Evolutionary conservation across 495 filamentous ascomycete species (phyloP), one percentile per base, ranked within the genome.

Genomic region (Polyplosphaeria fusca): DNA sequence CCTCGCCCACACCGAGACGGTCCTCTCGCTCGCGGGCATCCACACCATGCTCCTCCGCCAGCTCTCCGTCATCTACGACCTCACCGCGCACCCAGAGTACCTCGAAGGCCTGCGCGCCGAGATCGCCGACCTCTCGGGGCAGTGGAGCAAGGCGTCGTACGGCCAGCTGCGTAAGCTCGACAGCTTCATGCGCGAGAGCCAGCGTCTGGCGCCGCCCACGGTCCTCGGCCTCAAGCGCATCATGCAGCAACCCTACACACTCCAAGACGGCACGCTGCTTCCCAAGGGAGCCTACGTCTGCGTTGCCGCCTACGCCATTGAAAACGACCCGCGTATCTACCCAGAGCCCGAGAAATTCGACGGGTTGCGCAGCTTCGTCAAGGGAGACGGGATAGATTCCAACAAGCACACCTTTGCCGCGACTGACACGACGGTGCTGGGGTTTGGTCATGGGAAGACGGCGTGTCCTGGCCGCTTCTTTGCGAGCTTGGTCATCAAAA

Each of bases 401-500:
- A 35, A 35, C 30, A 7, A 7, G 30, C 30, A 35, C 14, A 7
- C 7, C 7, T 79, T 76, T 55, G 71, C 73, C 5, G 68, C 72
- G 26, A 75, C 79, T 11, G 60, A 67, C 2, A 64, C 72, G 11
- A 71, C 76, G 16, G 65, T 73, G 40, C 65, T 75, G 4, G 67
- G 60, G 0, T 82, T 80, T 51, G 77, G 79, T 0, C 71, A 75
- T 43, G 78, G 79, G 5, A 45, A 65, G 32, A 76, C 83, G 47
- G 78, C 82, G 0, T 81, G 79, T 50, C 76, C 79, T 12, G 79
- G 79, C 0, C 67, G 79, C 13, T 80, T 81, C 66, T 77, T 81
- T 47, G 79, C 78, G 0, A 57, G 67, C 0, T 70, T 74, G 39
- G 75, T 77, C 64, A 63, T 74, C 28, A 81, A 82, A 51, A 73